Percentiles rank a stretch among this genome's conserved stretches.
Conservation (phyloP, 1,284 basidiomycete species). For the Melampsora americana region DNA sequence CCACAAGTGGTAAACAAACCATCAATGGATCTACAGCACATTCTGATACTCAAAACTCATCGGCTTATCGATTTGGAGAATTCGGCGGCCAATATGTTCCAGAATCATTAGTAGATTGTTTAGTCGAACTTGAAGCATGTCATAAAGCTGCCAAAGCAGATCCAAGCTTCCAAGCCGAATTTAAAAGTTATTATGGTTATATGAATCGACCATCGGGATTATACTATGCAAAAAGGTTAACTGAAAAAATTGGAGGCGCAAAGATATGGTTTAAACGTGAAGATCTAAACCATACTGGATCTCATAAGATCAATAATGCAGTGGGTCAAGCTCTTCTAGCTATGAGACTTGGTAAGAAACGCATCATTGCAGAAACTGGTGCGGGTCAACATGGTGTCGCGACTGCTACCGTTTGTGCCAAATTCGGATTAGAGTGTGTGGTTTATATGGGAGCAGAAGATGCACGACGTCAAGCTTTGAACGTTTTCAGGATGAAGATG, state of each 20-base stretch:
- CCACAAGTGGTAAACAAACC: background rate
- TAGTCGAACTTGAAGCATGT: conserved; percentile 84
- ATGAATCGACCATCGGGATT: conserved; percentile 73
- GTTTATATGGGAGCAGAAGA: conserved; percentile 99
- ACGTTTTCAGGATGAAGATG: conserved; percentile 98
- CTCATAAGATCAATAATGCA: conserved; percentile 95
- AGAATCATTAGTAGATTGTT: conserved; percentile 85
- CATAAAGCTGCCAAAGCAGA: conserved; percentile 82
- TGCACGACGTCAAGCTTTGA: conserved; percentile 87
- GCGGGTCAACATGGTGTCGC: conserved; percentile 99
- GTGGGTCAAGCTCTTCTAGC: conserved; percentile 93
- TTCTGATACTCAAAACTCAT: background rate
- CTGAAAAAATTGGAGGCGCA: conserved; percentile 75
- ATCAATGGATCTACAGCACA: background rate
- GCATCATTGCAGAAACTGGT: conserved; percentile 98
- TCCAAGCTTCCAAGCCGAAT: conserved; percentile 90
- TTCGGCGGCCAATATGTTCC: conserved; percentile 98
- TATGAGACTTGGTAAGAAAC: conserved; percentile 83
- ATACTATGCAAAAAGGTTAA: conserved; percentile 72
- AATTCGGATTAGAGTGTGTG: conserved; percentile 90
- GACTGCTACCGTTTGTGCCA: conserved; percentile 94
- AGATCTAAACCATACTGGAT: conserved; percentile 90
- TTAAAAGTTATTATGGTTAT: conserved; percentile 81
- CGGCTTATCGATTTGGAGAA: conserved; percentile 79
- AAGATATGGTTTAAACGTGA: conserved; percentile 98